Percentiles rank a stretch among this genome's conserved stretches.
Evolutionary conservation across 805 yeast genomes (phyloP).

Genomic region (Wickerhamiella australiensis): DNA sequence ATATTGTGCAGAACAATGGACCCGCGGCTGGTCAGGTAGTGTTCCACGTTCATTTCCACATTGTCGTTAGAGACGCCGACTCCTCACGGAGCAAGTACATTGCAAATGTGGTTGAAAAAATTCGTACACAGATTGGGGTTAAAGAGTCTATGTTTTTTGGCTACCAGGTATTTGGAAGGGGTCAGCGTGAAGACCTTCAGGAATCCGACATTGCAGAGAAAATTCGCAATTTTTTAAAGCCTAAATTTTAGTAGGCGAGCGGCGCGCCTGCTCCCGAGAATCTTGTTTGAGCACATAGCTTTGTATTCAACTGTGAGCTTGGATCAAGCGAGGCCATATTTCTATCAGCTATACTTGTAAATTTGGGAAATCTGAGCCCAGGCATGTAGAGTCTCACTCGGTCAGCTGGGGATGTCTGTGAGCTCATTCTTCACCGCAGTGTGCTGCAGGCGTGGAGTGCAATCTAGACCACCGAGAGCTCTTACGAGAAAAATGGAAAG

Average conservation of each 20-base stretch:
- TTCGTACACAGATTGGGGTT: conserved; percentile 8
- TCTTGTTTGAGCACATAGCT: background rate
- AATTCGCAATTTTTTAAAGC: background rate
- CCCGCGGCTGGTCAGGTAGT: conserved; percentile 85
- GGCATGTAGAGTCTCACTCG: too few species aligned
- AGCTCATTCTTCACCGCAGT: too few species aligned
- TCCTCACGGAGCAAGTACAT: conserved; percentile 5
- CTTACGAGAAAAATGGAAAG: too few species aligned
- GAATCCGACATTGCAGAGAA: conserved; percentile 13
- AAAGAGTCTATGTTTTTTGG: conserved; percentile 20
- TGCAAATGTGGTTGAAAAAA: conserved; percentile 9
- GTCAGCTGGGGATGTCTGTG: too few species aligned
- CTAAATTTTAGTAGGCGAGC: background rate
- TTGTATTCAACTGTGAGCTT: background rate
- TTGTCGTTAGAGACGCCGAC: conserved; percentile 50
- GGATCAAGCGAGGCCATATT: too few species aligned
- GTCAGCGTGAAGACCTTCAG: conserved; percentile 27
- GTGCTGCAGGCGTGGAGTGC: too few species aligned
- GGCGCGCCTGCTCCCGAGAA: background rate
- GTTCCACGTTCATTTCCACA: conserved; percentile 86
- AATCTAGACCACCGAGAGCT: too few species aligned
- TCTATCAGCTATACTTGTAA: too few species aligned
- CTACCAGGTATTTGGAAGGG: conserved; percentile 26
- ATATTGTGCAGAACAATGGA: conserved; percentile 44
- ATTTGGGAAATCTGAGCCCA: too few species aligned